Percentiles rank a stretch among this genome's conserved stretches.
Conservation (phyloP, 257 asterid species). For the Penstemon eatonii region DNA sequence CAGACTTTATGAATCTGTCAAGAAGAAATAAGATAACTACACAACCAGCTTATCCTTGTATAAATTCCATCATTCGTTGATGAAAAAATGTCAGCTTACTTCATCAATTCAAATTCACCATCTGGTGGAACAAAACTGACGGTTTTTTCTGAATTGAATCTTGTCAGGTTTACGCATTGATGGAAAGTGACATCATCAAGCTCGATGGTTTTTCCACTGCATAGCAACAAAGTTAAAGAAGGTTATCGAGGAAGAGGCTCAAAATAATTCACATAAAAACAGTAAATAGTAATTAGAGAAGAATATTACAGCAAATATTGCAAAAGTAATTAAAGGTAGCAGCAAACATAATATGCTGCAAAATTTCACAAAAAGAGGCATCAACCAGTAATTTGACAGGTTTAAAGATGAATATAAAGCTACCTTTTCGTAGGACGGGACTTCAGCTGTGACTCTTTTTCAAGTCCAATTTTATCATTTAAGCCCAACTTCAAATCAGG, state of each 20-base stretch:
- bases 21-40: constrained; percentile 7
- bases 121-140: constrained; percentile 99
- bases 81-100: constrained; percentile 56
- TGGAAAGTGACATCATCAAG: constrained; percentile 99
- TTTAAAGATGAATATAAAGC: constrained; percentile 21
- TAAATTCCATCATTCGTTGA: constrained; percentile 1
- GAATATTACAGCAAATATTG: constrained; percentile 12
- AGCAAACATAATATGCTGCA: constrained; percentile 15
- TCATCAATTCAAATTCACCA: constrained; percentile 99
- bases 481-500: constrained; percentile 98
- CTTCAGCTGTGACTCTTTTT: constrained; percentile 94
- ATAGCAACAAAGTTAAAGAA: constrained; percentile 28
- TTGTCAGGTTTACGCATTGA: constrained; percentile 97
- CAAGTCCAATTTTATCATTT: constrained; percentile 99
- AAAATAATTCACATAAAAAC: constrained; percentile 17
- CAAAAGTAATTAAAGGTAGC: constrained; percentile 10
- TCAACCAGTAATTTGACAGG: constrained; percentile 13
- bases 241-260: constrained; percentile 21
- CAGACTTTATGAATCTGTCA: constrained; percentile 25
- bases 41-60: constrained; percentile 1
- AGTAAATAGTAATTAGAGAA: constrained; percentile 17
- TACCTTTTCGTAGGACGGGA: constrained; percentile 98
- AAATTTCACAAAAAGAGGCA: constrained; percentile 10
- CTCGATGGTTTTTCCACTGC: constrained; percentile 98
- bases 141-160: constrained; percentile 97